A percentile compares a stretch with the other conserved stretches of the same genome.
Evolutionary conservation across 2,329 filamentous ascomycete species (phyloP).

Genomic region (Alternaria angustiovoidea): DNA sequence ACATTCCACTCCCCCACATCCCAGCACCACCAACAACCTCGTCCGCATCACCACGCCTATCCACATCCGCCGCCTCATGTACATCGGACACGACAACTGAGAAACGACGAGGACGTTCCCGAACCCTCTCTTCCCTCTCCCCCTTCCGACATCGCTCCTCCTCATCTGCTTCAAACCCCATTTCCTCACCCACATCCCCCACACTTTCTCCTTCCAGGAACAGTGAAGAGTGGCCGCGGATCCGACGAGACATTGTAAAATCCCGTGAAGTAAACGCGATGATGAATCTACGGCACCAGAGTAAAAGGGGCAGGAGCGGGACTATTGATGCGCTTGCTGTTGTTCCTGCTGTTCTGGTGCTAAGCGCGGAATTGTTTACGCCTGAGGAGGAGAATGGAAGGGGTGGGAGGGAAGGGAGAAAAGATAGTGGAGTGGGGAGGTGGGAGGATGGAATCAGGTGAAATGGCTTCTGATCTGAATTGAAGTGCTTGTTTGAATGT

Average conservation of each 20-base stretch:
- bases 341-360: slow-evolving; percentile 44
- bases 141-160: slow-evolving; percentile 33
- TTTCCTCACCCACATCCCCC: slow-evolving; percentile 15
- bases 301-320: slow-evolving; percentile 27
- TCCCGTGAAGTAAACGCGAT: slow-evolving; percentile 32
- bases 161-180: slow-evolving; percentile 18
- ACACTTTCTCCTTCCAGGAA: slow-evolving; percentile 12
- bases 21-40: slow-evolving; percentile 10
- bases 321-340: slow-evolving; percentile 48
- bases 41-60: neutral
- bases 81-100: neutral
- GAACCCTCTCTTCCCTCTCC: slow-evolving; percentile 34
- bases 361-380: slow-evolving; percentile 49
- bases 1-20: slow-evolving; percentile 41
- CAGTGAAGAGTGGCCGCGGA: slow-evolving; percentile 30
- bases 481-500: too few relatives aligned
- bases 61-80: neutral
- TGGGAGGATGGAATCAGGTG: slow-evolving; percentile 36
- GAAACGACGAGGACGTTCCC: slow-evolving; percentile 23
- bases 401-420: slow-evolving; percentile 7
- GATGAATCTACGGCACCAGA: slow-evolving; percentile 35
- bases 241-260: slow-evolving; percentile 30
- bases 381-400: slow-evolving; percentile 25
- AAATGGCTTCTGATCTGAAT: neutral
- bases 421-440: slow-evolving; percentile 29